Conservation (phyloP, 192 early-diverging fungal species). For the Backusella luteola region DNA sequence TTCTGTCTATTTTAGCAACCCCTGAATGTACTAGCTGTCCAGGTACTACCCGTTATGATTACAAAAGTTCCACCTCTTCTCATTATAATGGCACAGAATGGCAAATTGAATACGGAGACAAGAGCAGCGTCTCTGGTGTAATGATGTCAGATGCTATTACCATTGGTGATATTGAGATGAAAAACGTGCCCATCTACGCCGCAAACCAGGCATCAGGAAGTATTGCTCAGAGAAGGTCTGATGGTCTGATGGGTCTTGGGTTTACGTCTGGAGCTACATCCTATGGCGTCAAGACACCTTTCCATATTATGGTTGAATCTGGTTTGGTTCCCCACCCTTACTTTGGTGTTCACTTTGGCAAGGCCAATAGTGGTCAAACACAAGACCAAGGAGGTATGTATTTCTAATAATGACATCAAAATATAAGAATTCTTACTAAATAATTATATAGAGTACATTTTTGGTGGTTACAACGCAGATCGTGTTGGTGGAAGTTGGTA, state of each 20-base stretch:
- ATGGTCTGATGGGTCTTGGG: slow-evolving; percentile 61
- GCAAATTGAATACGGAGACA: slow-evolving; percentile 8
- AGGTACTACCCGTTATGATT: slow-evolving; percentile 24
- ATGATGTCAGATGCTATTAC: slow-evolving; percentile 12
- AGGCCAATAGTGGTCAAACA: background rate
- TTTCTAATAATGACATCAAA: too few relatives aligned
- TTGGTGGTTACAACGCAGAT: slow-evolving; percentile 39
- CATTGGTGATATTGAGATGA: slow-evolving; percentile 29
- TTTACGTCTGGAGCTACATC: slow-evolving; percentile 40
- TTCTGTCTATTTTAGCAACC: slow-evolving; percentile 7
- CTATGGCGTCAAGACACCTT: slow-evolving; percentile 40
- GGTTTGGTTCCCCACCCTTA: slow-evolving; percentile 49
- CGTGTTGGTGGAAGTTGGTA: slow-evolving; percentile 37
- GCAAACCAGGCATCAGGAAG: background rate
- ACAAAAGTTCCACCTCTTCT: slow-evolving; percentile 47
- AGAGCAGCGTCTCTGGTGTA: background rate
- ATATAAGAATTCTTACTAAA: too few relatives aligned
- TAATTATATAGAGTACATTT: slow-evolving; percentile 37
- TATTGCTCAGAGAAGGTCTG: slow-evolving; percentile 26
- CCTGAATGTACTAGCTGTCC: slow-evolving; percentile 21
- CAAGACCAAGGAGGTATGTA: slow-evolving; percentile 34
- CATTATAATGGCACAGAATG: slow-evolving; percentile 38
- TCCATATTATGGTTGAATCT: slow-evolving; percentile 53
- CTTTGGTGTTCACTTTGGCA: slow-evolving; percentile 58
- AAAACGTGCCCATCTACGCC: slow-evolving; percentile 24